A percentile compares a stretch with the other conserved stretches of the same genome.
Evolutionary conservation across 768 basidiomycete species (phyloP).

Genomic region (Hirschioporus abietinus): DNA sequence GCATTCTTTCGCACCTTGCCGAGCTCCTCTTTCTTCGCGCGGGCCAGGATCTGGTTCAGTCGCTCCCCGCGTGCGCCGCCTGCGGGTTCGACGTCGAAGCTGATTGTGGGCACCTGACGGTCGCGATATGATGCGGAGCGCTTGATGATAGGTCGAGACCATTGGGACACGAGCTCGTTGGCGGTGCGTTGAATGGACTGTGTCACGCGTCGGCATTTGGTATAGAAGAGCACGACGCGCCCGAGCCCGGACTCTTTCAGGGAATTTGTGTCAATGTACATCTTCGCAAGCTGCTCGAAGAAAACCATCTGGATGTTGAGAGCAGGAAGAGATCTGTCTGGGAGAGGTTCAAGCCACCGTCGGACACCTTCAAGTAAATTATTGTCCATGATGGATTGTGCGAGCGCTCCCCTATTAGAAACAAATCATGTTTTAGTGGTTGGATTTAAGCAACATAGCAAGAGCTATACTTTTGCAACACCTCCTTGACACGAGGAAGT

Average conservation of each 20-base stretch:
- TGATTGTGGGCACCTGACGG: conserved; percentile 53
- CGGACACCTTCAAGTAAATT: conserved; percentile 87
- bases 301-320: conserved; percentile 94
- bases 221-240: conserved; percentile 90
- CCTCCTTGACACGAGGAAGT: conserved; percentile 87
- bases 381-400: conserved; percentile 92
- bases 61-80: conserved; percentile 41
- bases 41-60: conserved; percentile 63
- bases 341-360: conserved; percentile 91
- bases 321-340: conserved; percentile 87
- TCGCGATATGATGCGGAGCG: conserved; percentile 79
- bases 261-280: conserved; percentile 87
- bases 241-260: conserved; percentile 91
- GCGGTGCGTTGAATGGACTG: conserved; percentile 78
- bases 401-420: conserved; percentile 62
- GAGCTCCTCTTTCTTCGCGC: conserved; percentile 64
- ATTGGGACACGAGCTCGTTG: conserved; percentile 73
- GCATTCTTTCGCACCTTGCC: conserved; percentile 69
- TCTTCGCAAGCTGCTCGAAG: conserved; percentile 76
- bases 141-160: conserved; percentile 92
- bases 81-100: conserved; percentile 34
- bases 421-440: conserved; percentile 9
- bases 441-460: background rate
- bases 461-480: conserved; percentile 77
- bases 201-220: conserved; percentile 87